A percentile compares a stretch with the other conserved stretches of the same genome.
Evolutionary conservation across 2,329 filamentous ascomycete genomes (phyloP).

Genomic region (Fonsecaea monophora): DNA sequence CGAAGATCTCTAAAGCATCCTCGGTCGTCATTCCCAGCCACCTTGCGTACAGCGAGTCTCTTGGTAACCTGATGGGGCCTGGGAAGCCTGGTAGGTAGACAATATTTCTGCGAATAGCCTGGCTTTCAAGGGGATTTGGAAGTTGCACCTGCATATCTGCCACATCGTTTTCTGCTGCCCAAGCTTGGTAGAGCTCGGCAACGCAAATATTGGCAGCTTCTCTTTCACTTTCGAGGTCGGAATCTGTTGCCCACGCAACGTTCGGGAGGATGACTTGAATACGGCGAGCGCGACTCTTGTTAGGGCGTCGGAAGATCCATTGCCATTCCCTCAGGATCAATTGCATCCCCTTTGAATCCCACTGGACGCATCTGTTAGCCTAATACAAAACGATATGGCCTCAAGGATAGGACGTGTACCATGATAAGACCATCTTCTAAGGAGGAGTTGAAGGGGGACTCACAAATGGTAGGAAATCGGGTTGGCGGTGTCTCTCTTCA

Average conservation of each 20-base stretch:
- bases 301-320: neutral
- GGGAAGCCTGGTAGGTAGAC: neutral
- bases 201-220: neutral
- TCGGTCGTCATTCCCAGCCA: neutral
- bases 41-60: neutral
- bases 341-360: neutral
- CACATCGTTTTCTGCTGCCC: neutral
- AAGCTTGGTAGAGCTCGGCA: neutral
- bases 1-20: neutral
- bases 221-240: neutral
- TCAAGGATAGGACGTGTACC: neutral
- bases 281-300: neutral
- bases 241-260: neutral
- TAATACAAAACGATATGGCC: neutral
- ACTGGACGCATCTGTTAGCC: neutral
- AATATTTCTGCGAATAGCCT: neutral
- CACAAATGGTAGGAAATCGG: neutral
- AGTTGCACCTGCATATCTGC: neutral
- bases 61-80: neutral
- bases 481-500: constrained; percentile 1
- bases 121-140: neutral
- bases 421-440: neutral
- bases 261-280: neutral
- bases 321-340: constrained; percentile 1
- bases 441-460: neutral